A percentile compares a stretch with the other conserved stretches of the same genome.
Conservation (phyloP, 805 yeast species). For the Sugiyamaella americana region DNA sequence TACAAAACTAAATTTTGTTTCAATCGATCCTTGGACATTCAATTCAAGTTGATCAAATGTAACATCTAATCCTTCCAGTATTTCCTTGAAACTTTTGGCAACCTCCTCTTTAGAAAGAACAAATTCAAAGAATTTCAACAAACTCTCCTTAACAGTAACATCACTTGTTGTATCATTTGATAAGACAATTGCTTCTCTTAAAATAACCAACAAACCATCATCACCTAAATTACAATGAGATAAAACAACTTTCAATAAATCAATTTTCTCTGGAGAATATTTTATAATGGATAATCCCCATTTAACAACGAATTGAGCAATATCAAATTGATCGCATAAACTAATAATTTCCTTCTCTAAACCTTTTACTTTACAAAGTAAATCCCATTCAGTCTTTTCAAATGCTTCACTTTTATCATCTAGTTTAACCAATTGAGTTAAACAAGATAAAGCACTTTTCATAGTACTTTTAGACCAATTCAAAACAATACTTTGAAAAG, state of each 20-base stretch:
- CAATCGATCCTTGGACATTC: conserved; percentile 59
- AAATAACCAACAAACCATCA: conserved; percentile 17
- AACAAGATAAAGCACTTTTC: conserved; percentile 29
- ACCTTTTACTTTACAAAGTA: conserved; percentile 21
- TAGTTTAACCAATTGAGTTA: conserved; percentile 29
- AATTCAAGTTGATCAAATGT: conserved; percentile 51
- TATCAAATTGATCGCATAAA: conserved; percentile 27
- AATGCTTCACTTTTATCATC: conserved; percentile 17
- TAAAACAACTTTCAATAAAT: conserved; percentile 16
- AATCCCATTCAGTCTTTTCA: conserved; percentile 14
- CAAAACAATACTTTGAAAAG: conserved; percentile 50
- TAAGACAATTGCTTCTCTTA: neutral
- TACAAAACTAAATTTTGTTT: conserved; percentile 19
- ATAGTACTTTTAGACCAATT: conserved; percentile 35
- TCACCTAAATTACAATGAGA: conserved; percentile 14
- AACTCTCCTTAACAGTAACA: conserved; percentile 30
- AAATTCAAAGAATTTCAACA: conserved; percentile 38
- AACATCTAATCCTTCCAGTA: conserved; percentile 7
- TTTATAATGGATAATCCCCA: conserved; percentile 41
- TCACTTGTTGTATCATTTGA: conserved; percentile 3
- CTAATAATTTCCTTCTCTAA: conserved; percentile 21
- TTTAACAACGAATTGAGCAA: conserved; percentile 41
- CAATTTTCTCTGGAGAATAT: conserved; percentile 34
- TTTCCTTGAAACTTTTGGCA: conserved; percentile 24
- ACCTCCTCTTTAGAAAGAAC: conserved; percentile 37